Conservation (phyloP, 345 rosid genomes). For the Arabis hirsuta region DNA sequence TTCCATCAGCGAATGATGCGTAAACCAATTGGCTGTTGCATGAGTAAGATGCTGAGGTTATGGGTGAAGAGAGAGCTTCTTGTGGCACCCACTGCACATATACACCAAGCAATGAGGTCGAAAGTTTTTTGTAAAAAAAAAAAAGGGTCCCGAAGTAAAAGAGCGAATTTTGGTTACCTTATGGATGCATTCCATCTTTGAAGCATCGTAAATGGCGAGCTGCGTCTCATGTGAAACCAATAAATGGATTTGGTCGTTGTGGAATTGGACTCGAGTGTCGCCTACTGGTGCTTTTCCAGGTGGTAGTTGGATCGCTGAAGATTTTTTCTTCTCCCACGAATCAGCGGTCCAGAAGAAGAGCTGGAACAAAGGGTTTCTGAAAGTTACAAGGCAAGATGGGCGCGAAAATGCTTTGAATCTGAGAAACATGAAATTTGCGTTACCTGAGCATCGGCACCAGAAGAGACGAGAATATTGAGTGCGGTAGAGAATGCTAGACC, state of each 20-base stretch:
- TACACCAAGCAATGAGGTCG: constrained; percentile 2
- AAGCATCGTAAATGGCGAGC: constrained; percentile 69
- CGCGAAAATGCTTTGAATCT: background rate
- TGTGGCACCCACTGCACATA: constrained; percentile 85
- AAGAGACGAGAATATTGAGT: constrained; percentile 69
- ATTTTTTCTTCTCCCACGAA: constrained; percentile 75
- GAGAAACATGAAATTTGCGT: constrained; percentile 10
- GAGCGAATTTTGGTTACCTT: constrained; percentile 50
- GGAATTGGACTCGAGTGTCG: constrained; percentile 77
- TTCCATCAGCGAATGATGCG: constrained; percentile 77
- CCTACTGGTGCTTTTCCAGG: constrained; percentile 61
- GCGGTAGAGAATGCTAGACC: constrained; percentile 78
- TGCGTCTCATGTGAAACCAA: constrained; percentile 79
- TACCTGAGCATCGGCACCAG: constrained; percentile 95
- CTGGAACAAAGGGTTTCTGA: constrained; percentile 36
- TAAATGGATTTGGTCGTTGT: constrained; percentile 64
- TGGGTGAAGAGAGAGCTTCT: constrained; percentile 69
- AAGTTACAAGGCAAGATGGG: background rate
- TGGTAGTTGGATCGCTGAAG: constrained; percentile 57
- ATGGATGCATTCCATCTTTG: constrained; percentile 65
- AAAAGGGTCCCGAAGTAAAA: background rate
- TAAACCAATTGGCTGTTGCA: constrained; percentile 86
- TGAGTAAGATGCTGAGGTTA: constrained; percentile 77
- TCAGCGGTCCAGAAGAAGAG: constrained; percentile 74
- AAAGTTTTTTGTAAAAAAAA: background rate